Percentiles rank a stretch among this genome's conserved stretches.
Conservation (phyloP, 1,284 basidiomycete species). For the Microbotryum intermedium region DNA sequence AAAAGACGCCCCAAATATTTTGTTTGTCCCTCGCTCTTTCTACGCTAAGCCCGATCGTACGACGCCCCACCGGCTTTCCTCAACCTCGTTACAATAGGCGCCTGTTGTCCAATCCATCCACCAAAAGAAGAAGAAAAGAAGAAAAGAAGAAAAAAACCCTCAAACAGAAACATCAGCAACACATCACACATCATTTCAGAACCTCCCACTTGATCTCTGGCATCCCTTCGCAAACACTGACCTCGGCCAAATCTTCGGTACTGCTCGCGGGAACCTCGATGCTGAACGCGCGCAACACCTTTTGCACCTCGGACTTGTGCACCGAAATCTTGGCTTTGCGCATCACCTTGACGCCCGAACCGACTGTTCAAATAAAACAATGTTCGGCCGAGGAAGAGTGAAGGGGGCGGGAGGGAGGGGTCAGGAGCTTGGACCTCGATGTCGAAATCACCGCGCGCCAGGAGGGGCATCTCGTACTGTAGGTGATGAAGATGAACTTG, state of each 20-base stretch:
- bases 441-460: too few species aligned
- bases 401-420: not conserved
- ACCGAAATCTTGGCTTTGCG: conserved; percentile 26
- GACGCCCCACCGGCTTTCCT: conserved; percentile 26
- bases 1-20: too few species aligned
- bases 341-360: conserved; percentile 16
- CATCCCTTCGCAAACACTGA: conserved; percentile 2
- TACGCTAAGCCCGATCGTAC: conserved; percentile 21
- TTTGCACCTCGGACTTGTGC: conserved; percentile 22
- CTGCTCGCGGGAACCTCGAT: conserved; percentile 26
- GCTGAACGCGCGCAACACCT: conserved; percentile 12
- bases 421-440: not conserved
- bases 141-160: too few species aligned
- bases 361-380: too few species aligned
- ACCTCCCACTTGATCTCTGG: too few species aligned
- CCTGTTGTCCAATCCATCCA: not conserved
- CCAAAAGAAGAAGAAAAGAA: too few species aligned
- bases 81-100: conserved; percentile 21
- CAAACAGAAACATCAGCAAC: not conserved
- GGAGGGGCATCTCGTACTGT: too few species aligned
- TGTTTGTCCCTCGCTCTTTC: too few species aligned
- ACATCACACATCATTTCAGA: not conserved
- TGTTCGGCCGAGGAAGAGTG: not conserved
- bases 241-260: conserved; percentile 19
- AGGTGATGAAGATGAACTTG: conserved; percentile 26